Conservation (phyloP, 2,329 filamentous ascomycete genomes). For the Colletotrichum tanaceti region DNA sequence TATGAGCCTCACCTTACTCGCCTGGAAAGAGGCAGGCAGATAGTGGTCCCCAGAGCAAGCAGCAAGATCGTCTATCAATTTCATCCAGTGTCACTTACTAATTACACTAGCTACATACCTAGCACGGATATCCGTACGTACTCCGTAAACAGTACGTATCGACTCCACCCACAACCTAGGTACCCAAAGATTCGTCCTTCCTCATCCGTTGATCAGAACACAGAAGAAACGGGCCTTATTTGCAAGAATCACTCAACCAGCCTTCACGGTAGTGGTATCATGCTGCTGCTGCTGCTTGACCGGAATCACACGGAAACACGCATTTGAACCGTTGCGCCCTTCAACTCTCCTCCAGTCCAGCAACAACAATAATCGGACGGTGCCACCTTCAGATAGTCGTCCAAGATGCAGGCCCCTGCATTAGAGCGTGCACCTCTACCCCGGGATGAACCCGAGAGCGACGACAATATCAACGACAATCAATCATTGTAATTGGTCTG, state of each 20-base stretch:
- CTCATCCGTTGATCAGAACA: not conserved
- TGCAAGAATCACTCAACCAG: not conserved
- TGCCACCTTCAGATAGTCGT: slow-evolving; percentile 22
- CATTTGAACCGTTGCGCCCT: not conserved
- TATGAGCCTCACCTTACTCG: slow-evolving; percentile 6
- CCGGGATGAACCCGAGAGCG: slow-evolving; percentile 30
- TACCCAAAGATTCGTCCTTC: not conserved
- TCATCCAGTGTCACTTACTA: not conserved
- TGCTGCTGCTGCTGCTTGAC: not conserved
- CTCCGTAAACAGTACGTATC: no score
- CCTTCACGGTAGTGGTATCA: no score
- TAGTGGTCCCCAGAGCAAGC: no score
- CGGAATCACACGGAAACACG: not conserved
- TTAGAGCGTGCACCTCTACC: slow-evolving; percentile 26
- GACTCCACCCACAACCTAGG: no score
- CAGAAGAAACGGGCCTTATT: not conserved
- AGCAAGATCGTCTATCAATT: no score
- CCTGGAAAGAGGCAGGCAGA: no score
- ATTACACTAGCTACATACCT: no score
- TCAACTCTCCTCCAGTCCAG: slow-evolving; percentile 1
- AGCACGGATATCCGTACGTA: no score
- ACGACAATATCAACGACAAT: slow-evolving; percentile 30
- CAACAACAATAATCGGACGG: not conserved
- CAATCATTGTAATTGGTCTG: slow-evolving; percentile 22
- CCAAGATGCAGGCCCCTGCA: slow-evolving; percentile 32